Base-by-base conservation (phyloP, 768 basidiomycete genomes). In the Collybia sordida region DNA sequence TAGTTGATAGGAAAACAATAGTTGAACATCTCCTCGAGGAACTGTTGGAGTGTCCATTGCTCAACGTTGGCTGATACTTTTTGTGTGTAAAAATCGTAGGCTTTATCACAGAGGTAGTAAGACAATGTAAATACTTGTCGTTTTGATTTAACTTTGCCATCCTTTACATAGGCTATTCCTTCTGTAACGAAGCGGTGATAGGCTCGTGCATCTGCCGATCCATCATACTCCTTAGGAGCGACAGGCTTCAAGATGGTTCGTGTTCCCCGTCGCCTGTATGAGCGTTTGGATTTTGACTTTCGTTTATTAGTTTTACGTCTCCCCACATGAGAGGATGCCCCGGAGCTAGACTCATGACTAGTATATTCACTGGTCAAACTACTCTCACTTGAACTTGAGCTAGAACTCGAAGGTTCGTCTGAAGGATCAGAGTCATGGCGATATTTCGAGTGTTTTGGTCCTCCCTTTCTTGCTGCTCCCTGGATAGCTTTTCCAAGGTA, bases 1-100 rank as follows among this genome's bases (percentile, higher is more conserved):
- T 60, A 72, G 27, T 69, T 56, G 0, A 61, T 42, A 0, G 71
- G 71, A 55, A 74, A 74, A 24, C 72, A 71, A 21, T 68, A 68
- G 18, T 72, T 58, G 46, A 70, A 72, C n/a, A 74, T 14, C 22
- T 59, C 64, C 2, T 47, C 18, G 45, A 70, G 71, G 50, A 73
- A 72, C 1, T 58, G 18, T 8, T 53, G 27, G 0, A 73, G 24
- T 0, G 23, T 51, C 69, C 70, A 74, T 0, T 57, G 31, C 3
- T 61, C 47, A 0, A 59, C 47, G 3, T 61, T 59, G 1, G 51
- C 43, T 0, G 69, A 54, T 0, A 73, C 44, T 15, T 58, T 44
- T 23, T 51, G 28, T n/a, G 46, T 51, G 35, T 44, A 54, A 19
- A 54, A 57, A 3, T 42, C 18, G 12, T 48, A 41, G 0, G 53